Evolutionary conservation across 805 yeast genomes (phyloP).

Genomic region (Schwanniomyces pseudopolymorphus): DNA sequence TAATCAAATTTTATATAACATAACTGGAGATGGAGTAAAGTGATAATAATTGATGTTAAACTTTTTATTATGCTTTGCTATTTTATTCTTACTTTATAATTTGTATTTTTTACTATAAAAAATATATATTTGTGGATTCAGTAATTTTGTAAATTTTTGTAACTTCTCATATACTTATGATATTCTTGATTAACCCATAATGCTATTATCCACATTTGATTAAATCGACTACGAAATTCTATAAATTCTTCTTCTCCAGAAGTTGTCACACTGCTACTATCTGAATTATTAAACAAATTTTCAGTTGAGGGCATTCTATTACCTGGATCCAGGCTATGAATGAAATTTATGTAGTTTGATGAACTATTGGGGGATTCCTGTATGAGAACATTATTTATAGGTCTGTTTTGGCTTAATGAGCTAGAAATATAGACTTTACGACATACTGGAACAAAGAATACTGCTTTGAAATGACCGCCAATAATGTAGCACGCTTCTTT

Average conservation of each 20-base stretch:
- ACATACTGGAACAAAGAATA: conserved; percentile 23
- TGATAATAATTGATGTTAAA: no score
- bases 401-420: not conserved
- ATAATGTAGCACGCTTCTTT: conserved; percentile 22
- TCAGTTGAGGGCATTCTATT: not conserved
- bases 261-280: not conserved
- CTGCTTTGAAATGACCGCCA: conserved; percentile 19
- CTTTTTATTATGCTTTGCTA: no score
- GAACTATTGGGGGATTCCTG: not conserved
- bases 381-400: not conserved
- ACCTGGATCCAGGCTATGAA: not conserved
- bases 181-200: conserved; percentile 16
- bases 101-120: no score
- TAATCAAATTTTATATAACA: no score
- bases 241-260: conserved; percentile 5
- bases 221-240: conserved; percentile 21
- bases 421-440: not conserved
- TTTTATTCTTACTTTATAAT: no score
- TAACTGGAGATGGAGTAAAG: no score
- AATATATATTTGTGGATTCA: not conserved
- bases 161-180: not conserved
- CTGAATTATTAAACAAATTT: not conserved
- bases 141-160: not conserved
- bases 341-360: not conserved
- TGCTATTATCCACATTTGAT: conserved; percentile 29